Base-by-base conservation (phyloP, 768 basidiomycete species). In the Panaeolus papilionaceus region DNA sequence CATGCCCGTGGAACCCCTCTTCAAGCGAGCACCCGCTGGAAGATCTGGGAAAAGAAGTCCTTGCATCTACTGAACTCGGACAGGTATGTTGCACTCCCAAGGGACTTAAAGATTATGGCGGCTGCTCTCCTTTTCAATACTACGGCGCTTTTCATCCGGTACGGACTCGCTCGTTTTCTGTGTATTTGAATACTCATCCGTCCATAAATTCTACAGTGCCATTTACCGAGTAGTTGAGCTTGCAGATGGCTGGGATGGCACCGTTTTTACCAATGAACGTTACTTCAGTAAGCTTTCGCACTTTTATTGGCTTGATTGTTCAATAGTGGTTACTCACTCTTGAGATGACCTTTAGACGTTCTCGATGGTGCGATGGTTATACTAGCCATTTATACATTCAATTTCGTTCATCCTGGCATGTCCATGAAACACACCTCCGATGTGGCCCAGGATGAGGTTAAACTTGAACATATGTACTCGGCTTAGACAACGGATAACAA, bases 181-280 rank as follows among this genome's bases (percentile, higher is more conserved):
- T 33, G 5, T 33, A 33, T 33, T 33, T 2, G 33, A 33, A 33
- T 33, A 2, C 33, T 33, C 33, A 33, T 33, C 33, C 33, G 33
- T 5, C 33, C 33, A 33, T 33, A 5, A 33, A 33, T 33, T 33
- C 33, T 33, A 33, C 33, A 87, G 85, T 38, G 79, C 84, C 16
- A 73, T 88, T 1, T 88, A 88, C 71, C 83, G 86, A 66, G 83
- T 81, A 4, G 78, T 85, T 66, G 86, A 88, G 74, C 78, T 88
- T 0, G 69, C 78, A 8, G 82, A 84, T 66, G 85, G 87, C 0
- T 88, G 86, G 86, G 73, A 71, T 26, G 87, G 87, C 9, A 73
- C 77, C 18, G 79, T 88, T 64, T 86, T 87, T 64, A 71, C 74
- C 1, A 86, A 84, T 0, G 74, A 89, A 70, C 63, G 82, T 6